A percentile compares a stretch with the other conserved stretches of the same genome.
These are phyloP conservation scores for Penicillium coprophilum DNA, from an alignment of 495 filamentous ascomycete genomes.

Conservation along the genomic window DNA sequence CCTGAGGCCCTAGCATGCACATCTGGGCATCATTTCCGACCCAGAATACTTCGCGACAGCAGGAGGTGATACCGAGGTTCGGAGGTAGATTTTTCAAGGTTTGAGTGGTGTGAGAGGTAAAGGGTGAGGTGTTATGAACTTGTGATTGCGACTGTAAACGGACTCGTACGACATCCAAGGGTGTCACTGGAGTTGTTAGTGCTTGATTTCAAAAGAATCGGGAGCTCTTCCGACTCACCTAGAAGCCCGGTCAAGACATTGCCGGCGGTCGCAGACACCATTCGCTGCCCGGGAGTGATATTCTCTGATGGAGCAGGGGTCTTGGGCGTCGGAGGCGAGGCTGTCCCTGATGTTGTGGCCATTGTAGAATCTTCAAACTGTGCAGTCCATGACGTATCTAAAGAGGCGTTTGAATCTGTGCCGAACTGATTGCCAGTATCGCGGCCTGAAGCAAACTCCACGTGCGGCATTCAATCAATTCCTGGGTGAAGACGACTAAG, in stretches of 20 bases:
- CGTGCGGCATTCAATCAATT: conserved; percentile 23
- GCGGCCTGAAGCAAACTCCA: conserved; percentile 16
- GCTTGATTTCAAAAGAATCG: neutral
- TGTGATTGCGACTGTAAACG: conserved; percentile 83
- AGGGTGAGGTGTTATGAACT: conserved; percentile 36
- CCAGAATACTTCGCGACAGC: conserved; percentile 97
- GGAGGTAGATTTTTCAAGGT: conserved; percentile 65
- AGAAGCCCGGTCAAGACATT: conserved; percentile 87
- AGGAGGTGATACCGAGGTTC: conserved; percentile 89
- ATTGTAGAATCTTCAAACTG: conserved; percentile 36
- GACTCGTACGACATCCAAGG: conserved; percentile 94
- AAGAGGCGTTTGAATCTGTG: conserved; percentile 20
- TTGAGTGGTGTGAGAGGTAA: conserved; percentile 49
- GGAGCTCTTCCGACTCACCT: conserved; percentile 53
- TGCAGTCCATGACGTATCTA: conserved; percentile 39
- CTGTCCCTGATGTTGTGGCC: conserved; percentile 37
- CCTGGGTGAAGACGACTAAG: neutral
- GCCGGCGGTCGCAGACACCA: conserved; percentile 89
- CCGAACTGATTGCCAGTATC: conserved; percentile 11
- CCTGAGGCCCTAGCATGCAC: conserved; percentile 63
- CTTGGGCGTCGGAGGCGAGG: conserved; percentile 19
- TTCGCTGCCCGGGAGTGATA: conserved; percentile 80
- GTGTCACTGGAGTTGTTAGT: conserved; percentile 68
- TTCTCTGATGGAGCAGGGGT: conserved; percentile 36
- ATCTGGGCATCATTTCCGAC: conserved; percentile 79